phyloP scores from a whole-genome alignment of 148 eudicot species.

The Rhododendron williamsianum region DNA sequence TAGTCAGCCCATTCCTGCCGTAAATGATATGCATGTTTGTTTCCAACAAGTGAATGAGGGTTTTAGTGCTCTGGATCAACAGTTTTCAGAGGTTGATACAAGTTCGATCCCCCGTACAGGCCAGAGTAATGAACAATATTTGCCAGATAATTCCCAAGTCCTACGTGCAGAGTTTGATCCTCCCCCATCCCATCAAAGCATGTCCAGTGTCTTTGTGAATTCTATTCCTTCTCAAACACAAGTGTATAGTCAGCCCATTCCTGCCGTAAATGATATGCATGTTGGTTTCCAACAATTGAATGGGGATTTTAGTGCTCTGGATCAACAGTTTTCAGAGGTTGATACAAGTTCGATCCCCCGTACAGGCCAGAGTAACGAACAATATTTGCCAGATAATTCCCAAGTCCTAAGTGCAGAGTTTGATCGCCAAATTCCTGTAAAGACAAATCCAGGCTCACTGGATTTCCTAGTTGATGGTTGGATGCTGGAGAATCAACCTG shows the following conservation, averaged over 20 bases:
- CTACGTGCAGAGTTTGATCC: neutral
- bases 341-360: slow-evolving; percentile 6
- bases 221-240: slow-evolving; percentile 20
- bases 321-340: slow-evolving; percentile 10
- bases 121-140: no score
- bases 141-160: no score
- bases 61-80: slow-evolving; percentile 11
- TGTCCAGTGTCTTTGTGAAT: slow-evolving; percentile 7
- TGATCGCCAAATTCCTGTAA: slow-evolving; percentile 14
- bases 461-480: slow-evolving; percentile 30
- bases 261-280: slow-evolving; percentile 19
- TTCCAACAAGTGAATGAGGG: slow-evolving; percentile 21
- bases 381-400: slow-evolving; percentile 18
- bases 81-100: slow-evolving; percentile 5
- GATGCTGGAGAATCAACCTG: slow-evolving; percentile 20
- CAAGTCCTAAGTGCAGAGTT: slow-evolving; percentile 18
- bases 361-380: slow-evolving; percentile 22
- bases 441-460: slow-evolving; percentile 9
- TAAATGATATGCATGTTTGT: slow-evolving; percentile 19
- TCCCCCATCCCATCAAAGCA: slow-evolving; percentile 12
- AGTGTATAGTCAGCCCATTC: slow-evolving; percentile 23
- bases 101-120: neutral
- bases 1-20: slow-evolving; percentile 20
- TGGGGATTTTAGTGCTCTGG: slow-evolving; percentile 16
- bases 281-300: slow-evolving; percentile 19